Base-by-base conservation (phyloP, 306 rosid genomes). In the Vicia faba region DNA sequence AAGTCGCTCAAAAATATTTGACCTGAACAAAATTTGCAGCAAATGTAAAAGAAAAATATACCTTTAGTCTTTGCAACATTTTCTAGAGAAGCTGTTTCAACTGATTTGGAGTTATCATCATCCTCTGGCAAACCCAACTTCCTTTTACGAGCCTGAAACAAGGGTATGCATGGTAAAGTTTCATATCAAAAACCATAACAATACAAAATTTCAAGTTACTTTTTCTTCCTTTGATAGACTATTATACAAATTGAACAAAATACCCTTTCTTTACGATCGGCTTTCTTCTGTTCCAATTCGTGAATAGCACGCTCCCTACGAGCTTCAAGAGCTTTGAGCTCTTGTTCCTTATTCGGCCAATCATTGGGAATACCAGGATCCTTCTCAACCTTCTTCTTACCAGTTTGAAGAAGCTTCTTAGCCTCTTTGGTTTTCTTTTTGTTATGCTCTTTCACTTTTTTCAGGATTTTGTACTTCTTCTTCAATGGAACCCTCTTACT, bases 291-390 rank as follows among this genome's bases (percentile, higher is more conserved):
- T 64, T 88, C 97, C 75, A 85, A 44, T 61, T 95, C 99, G 26
- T 88, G 87, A 11, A 90, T 56, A 57, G 75, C 85, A 1, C 84
- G 85, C 8, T 88, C 91, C 2, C 97, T 83, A 18, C 99, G 88
- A 25, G 81, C 84, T 79, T 90, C 99, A 8, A 95, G 95, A 15
- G 92, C 88, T 78, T 90, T 85, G 18, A 95, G 91, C 82, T 95
- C 99, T 70, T 90, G 95, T 64, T 95, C 99, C 88, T 91, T 90
- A 78, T 90, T 90, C 12, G 97, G 97, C 97, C 97, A 95, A 61
- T 90, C 99, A 68, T 90, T 95, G 62, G 99, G 99, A 46, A 95
- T 95, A 45, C 99, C 99, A 0, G 99, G 99, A 69, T 95, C 99
- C 76, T 95, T 95, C 85, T 91, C 99, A 15, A 84, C 84, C 89